Percentiles rank a stretch among this genome's conserved stretches.
Evolutionary conservation across 2,329 filamentous ascomycete genomes (phyloP).

Genomic region (Clonostachys rosea): DNA sequence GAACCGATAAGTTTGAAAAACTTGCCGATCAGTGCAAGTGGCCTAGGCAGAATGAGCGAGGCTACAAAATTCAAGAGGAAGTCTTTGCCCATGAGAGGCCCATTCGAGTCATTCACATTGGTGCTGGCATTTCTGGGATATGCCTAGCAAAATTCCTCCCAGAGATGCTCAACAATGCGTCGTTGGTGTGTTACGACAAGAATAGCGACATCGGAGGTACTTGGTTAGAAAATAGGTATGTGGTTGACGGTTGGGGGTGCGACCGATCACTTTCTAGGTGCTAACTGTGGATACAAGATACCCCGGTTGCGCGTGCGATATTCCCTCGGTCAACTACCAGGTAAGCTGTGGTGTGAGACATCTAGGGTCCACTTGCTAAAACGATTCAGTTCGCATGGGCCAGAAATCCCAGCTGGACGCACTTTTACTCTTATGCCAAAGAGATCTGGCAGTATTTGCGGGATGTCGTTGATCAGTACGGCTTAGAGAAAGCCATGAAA

Average conservation of each 20-base stretch:
- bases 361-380: too few species aligned
- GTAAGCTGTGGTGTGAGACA: too few species aligned
- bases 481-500: conserved; percentile 36
- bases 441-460: conserved; percentile 26
- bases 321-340: conserved; percentile 5
- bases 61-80: background rate
- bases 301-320: conserved; percentile 4
- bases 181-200: background rate
- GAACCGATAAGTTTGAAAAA: background rate
- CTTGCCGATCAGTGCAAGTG: conserved; percentile 26
- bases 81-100: background rate
- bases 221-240: conserved; percentile 6
- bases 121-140: background rate
- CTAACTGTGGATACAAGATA: background rate
- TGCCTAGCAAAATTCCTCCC: background rate
- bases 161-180: background rate
- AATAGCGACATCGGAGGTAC: background rate
- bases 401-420: conserved; percentile 6
- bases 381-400: conserved; percentile 2
- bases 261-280: too few species aligned
- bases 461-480: conserved; percentile 51
- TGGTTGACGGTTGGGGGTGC: background rate
- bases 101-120: background rate
- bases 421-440: conserved; percentile 3
- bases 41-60: conserved; percentile 23